Evolutionary conservation across 352 stramenopile genomes (phyloP).

Genomic region (Globisporangium emineosum): DNA sequence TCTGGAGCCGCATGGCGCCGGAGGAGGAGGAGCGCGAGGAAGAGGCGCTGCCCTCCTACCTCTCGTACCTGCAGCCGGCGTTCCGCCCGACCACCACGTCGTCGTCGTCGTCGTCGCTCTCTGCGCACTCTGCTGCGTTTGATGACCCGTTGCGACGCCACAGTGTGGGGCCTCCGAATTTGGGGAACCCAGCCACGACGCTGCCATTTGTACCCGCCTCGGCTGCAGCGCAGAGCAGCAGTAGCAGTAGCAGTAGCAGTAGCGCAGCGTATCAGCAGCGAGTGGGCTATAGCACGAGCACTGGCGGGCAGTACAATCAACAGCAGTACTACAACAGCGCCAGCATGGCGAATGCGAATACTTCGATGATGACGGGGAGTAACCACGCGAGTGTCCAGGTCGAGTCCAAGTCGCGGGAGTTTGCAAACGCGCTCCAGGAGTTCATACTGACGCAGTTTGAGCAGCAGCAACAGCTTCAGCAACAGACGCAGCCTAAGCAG

Average conservation of each 20-base stretch:
- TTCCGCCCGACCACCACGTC: slow-evolving; percentile 24
- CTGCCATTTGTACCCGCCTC: slow-evolving; percentile 14
- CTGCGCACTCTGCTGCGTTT: slow-evolving; percentile 2
- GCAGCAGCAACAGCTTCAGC: slow-evolving; percentile 17
- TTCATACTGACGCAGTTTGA: slow-evolving; percentile 44
- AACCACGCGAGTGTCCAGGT: slow-evolving; percentile 23
- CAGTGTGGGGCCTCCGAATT: slow-evolving; percentile 12
- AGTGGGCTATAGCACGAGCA: not conserved
- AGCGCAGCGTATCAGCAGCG: not conserved
- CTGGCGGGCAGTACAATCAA: slow-evolving; percentile 1
- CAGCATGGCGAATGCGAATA: slow-evolving; percentile 14
- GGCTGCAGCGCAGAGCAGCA: slow-evolving; percentile 1
- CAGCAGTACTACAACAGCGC: slow-evolving; percentile 14
- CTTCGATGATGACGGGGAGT: not conserved
- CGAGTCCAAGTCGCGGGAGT: slow-evolving; percentile 50
- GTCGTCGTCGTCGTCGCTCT: slow-evolving; percentile 10
- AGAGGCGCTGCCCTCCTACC: slow-evolving; percentile 64
- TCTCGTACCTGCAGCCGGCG: slow-evolving; percentile 60
- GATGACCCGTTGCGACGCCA: slow-evolving; percentile 13
- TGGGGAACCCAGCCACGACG: slow-evolving; percentile 6
- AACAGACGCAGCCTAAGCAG: slow-evolving; percentile 12
- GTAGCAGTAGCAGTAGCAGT: not conserved
- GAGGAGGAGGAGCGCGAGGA: slow-evolving; percentile 72
- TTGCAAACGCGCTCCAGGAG: slow-evolving; percentile 56
- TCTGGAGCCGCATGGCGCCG: slow-evolving; percentile 64